Percentiles rank a stretch among this genome's conserved stretches.
Conservation (phyloP, 2,329 filamentous ascomycete species). For the Aspergillus jensenii region DNA sequence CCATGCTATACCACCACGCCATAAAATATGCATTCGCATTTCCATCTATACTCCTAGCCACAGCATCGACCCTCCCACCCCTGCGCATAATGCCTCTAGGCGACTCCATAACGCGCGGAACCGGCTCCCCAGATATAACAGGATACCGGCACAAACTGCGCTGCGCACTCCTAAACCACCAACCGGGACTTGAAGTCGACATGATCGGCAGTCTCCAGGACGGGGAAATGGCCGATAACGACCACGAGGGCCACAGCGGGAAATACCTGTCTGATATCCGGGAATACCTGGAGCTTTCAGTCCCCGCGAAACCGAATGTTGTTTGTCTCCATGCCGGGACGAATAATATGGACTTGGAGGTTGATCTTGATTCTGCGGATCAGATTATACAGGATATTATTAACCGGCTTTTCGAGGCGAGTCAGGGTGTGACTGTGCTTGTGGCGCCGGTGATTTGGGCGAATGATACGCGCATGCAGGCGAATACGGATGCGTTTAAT, state of each 20-base stretch:
- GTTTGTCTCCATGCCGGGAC: neutral
- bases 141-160: neutral
- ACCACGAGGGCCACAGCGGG: conserved; percentile 2
- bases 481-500: neutral
- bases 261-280: neutral
- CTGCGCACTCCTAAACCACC: neutral
- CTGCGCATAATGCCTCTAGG: conserved; percentile 5
- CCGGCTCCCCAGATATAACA: neutral
- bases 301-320: neutral
- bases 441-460: neutral
- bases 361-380: neutral
- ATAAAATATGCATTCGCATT: too few relatives aligned
- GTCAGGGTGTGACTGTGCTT: neutral
- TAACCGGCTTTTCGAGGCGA: neutral
- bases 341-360: neutral
- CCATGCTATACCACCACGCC: too few relatives aligned
- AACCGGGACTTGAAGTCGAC: neutral
- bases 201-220: neutral
- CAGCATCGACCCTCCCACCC: neutral
- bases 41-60: too few relatives aligned
- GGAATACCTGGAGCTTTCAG: neutral
- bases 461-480: neutral
- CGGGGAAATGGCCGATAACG: neutral
- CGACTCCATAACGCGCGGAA: conserved; percentile 1
- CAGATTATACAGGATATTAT: neutral